Evolutionary conservation across 1,139 yeast genomes (phyloP).

Genomic region (Lodderomyces orthopsilosis): DNA sequence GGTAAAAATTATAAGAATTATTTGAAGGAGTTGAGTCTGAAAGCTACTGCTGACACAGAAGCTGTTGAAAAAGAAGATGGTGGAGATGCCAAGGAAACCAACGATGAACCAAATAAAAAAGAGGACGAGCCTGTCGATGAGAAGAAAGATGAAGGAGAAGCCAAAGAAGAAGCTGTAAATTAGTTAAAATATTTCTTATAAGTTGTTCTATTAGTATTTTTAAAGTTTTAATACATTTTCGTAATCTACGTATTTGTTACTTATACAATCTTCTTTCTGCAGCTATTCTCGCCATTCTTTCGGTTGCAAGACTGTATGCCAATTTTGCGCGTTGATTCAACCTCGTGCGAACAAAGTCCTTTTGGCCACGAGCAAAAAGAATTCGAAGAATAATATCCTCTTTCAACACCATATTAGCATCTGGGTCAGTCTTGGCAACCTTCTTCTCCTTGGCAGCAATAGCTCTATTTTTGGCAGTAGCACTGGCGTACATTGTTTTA

Average conservation of each 20-base stretch:
- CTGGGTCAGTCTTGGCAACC: conserved; percentile 53
- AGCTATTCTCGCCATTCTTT: conserved; percentile 47
- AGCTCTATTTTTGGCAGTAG: conserved; percentile 60
- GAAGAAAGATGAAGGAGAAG: neutral
- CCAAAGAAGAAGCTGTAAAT: neutral
- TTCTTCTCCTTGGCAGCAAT: conserved; percentile 50
- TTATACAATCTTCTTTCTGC: conserved; percentile 35
- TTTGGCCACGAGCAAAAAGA: conserved; percentile 44
- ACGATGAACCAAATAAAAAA: neutral
- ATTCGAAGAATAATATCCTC: conserved; percentile 70
- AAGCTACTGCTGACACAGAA: conserved; percentile 7
- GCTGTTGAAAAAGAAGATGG: conserved; percentile 7
- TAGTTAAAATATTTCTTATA: neutral
- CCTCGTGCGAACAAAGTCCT: conserved; percentile 49
- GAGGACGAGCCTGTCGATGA: neutral
- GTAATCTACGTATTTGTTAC: too few species aligned
- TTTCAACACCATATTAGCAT: conserved; percentile 53
- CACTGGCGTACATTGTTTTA: conserved; percentile 70
- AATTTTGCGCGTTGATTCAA: conserved; percentile 61
- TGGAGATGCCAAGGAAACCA: neutral
- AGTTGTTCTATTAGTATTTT: conserved; percentile 7
- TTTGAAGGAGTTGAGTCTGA: conserved; percentile 6
- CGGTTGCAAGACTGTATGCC: conserved; percentile 64
- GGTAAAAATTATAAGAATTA: conserved; percentile 27
- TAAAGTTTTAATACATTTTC: conserved; percentile 2